Conservation (phyloP, 345 rosid genomes). For the Reutealis trisperma region DNA sequence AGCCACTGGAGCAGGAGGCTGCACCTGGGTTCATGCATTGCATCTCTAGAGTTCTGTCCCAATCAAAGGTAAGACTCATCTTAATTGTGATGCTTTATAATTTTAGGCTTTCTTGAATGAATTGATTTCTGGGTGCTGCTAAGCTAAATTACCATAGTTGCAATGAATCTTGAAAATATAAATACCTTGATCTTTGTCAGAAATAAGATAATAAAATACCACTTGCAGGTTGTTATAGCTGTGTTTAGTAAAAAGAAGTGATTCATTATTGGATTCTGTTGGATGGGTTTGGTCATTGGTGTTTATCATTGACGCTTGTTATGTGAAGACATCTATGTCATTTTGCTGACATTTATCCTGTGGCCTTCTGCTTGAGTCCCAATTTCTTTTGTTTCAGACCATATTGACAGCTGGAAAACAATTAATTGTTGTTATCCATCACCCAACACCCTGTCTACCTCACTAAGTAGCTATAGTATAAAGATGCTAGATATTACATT, state of each 20-base stretch:
- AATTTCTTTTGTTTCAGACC: neutral
- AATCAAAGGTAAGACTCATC: conserved; percentile 55
- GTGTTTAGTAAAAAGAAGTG: neutral
- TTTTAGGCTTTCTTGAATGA: neutral
- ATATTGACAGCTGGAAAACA: neutral
- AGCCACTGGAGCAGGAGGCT: conserved; percentile 89
- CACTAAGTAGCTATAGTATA: neutral
- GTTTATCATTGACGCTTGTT: neutral
- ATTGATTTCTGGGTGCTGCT: neutral
- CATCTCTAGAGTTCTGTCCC: conserved; percentile 82
- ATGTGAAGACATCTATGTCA: neutral
- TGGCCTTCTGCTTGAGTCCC: neutral
- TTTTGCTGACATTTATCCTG: neutral
- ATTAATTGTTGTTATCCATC: neutral
- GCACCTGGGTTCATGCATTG: conserved; percentile 71
- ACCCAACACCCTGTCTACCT: neutral
- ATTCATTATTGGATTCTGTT: neutral
- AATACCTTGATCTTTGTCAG: neutral
- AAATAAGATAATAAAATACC: neutral
- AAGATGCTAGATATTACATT: neutral
- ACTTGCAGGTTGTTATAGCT: neutral
- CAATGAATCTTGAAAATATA: neutral
- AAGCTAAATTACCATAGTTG: neutral
- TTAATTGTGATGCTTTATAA: neutral
- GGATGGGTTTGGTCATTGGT: neutral